Base-by-base conservation (phyloP, 2,329 filamentous ascomycete genomes). In the Cladosporium sp. region DNA sequence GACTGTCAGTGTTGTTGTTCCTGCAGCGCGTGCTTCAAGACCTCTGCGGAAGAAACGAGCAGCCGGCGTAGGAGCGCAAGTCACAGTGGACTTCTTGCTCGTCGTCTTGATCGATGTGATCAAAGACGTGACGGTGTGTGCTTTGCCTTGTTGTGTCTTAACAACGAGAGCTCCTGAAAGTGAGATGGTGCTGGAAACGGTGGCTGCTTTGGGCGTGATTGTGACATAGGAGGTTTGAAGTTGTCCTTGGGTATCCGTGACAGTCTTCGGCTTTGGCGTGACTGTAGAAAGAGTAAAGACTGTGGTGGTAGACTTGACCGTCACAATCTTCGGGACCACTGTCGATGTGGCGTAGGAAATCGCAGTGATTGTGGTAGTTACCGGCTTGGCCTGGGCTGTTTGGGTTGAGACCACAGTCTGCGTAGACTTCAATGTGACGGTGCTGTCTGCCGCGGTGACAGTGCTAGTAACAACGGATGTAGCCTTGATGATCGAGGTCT, bases 51-150 rank as follows among this genome's bases (percentile, higher is more conserved):
- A 55, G 20, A 63, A 57, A 37, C 45, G 59, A 12, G 63, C 52
- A 10, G 60, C 60, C 34, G 54, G 57, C 34, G 68, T 70, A 12
- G 70, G 68, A 10, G 68, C 64, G 55, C 68, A 69, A 12, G 64
- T 60, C 15, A 62, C 63, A 2, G 67, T 70, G 0, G 66, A 65
- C 45, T 65, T 66, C 62, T 70, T 71, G 1, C 66, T 70, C 1
- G 62, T 62, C 4, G 62, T 68, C 50, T 70, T 69, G n/a, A 61
- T 56, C 0, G 64, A 68, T 1, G 61, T 63, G 42, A 65, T 53
- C 13, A 62, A 67, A 4, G 66, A 45, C 2, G 64, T 63, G 22
- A 54, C 51, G 8, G 63, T 65, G n/a, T 61, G 61, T 34, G 63
- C 56, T 36, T 68, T 65, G 24, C 56, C 50, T 3, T 58, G 61